Base-by-base conservation (phyloP, 345 rosid genomes). In the Eucalyptus regnans region DNA sequence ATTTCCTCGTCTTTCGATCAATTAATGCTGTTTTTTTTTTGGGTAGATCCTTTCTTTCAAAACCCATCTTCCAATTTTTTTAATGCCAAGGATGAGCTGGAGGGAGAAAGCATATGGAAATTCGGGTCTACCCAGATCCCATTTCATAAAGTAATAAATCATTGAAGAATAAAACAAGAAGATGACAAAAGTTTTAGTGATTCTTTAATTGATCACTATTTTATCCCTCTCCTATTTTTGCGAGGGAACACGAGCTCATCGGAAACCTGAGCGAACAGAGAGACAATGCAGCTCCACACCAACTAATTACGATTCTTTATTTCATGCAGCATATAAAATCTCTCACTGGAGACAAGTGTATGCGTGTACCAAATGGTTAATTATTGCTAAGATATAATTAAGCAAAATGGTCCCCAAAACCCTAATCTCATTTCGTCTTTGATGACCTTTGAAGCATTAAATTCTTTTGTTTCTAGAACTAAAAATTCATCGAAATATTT, bases 161-260 rank as follows among this genome's bases (percentile, higher is more conserved):
- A 94, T 94, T 94, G 95, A 90, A 89, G 95, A 92, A 94, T 91
- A 93, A 92, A 96, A 92, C 95, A 94, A 94, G 92, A 94, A 95
- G 89, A 92, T 93, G 97, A 95, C 97, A 95, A 96, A 94, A 90
- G 9, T 64, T 88, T 76, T 49, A 91, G 88, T 52, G 84, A 22
- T 93, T 89, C 52, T 92, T 88, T 85, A 89, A 66, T 33, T 86
- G 48, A 17, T 10, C 56, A 86, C 48, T 58, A 76, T 48, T 81
- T 85, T 48, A 44, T 71, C 51, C 13, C 60, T 7, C 68, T 66
- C 29, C 37, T 88, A 18, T 86, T 50, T 29, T 33, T 58, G n/a
- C 33, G 27, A 80, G 52, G 86, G 85, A 91, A 87, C 71, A 88
- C 43, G 84, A 71, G 84, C 84, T 20, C 84, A 76, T 76, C 48